phyloP scores from a whole-genome alignment of 2,329 filamentous ascomycete genomes.

The Ceratocystis ficicola region DNA sequence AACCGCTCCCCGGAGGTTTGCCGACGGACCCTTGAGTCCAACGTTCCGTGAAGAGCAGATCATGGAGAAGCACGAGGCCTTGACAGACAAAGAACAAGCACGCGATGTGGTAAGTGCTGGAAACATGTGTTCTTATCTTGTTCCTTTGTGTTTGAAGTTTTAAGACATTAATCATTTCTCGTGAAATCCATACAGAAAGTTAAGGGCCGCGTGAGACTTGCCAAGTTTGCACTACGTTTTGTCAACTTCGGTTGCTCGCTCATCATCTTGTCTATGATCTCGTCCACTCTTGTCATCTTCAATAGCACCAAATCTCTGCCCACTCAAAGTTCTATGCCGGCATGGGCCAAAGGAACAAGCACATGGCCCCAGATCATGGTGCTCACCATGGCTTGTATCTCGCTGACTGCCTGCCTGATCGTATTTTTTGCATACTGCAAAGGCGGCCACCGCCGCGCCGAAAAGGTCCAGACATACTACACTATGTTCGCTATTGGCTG shows the following conservation, averaged over 20 bases:
- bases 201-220: conserved; percentile 80
- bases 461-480: conserved; percentile 92
- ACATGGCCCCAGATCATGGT: conserved; percentile 84
- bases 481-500: conserved; percentile 85
- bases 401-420: conserved; percentile 62
- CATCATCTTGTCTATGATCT: conserved; percentile 83
- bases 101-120: conserved; percentile 63
- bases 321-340: conserved; percentile 62
- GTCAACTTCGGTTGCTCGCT: conserved; percentile 96
- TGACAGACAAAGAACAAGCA: conserved; percentile 75
- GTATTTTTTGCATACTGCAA: conserved; percentile 80
- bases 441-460: conserved; percentile 75
- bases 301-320: conserved; percentile 69
- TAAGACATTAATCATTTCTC: neutral
- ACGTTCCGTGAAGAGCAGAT: conserved; percentile 82
- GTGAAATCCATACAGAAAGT: conserved; percentile 52
- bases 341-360: conserved; percentile 71
- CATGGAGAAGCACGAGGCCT: conserved; percentile 70
- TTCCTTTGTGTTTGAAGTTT: neutral
- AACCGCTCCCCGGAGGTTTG: conserved; percentile 58
- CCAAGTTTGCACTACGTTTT: conserved; percentile 86
- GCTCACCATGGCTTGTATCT: conserved; percentile 65
- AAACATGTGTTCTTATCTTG: neutral
- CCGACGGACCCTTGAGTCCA: conserved; percentile 67
- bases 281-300: conserved; percentile 84